These are phyloP conservation scores for Naematelia encephala DNA, from an alignment of 768 basidiomycete genomes.

Conservation along the genomic window DNA sequence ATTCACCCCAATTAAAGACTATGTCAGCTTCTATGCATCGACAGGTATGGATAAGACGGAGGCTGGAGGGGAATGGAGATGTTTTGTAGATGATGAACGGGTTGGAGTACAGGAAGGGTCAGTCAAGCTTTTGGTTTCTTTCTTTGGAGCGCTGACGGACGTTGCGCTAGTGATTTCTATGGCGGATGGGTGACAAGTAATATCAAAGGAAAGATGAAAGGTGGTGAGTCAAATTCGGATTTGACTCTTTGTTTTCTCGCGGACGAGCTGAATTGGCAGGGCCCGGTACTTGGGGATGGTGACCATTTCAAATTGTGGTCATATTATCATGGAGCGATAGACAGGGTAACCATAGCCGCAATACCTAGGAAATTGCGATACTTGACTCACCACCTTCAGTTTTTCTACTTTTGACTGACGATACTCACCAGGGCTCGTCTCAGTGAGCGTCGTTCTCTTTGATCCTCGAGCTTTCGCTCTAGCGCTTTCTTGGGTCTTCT, in stretches of 20 bases:
- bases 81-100: slow-evolving; percentile 45
- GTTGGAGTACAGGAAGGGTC: slow-evolving; percentile 46
- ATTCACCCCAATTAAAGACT: slow-evolving; percentile 40
- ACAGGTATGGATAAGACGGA: slow-evolving; percentile 5
- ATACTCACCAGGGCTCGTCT: too few relatives aligned
- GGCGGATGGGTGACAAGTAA: slow-evolving; percentile 48
- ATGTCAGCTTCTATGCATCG: slow-evolving; percentile 48
- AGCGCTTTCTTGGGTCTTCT: too few relatives aligned
- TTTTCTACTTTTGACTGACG: too few relatives aligned
- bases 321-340: too few relatives aligned
- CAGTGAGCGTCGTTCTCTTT: too few relatives aligned
- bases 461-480: too few relatives aligned
- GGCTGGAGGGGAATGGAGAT: slow-evolving; percentile 33
- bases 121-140: too few relatives aligned
- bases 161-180: slow-evolving; percentile 39
- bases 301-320: too few relatives aligned
- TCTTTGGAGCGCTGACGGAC: background rate
- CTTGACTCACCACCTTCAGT: too few relatives aligned
- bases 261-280: slow-evolving; percentile 21
- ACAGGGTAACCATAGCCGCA: too few relatives aligned
- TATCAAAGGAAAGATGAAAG: slow-evolving; percentile 47
- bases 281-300: slow-evolving; percentile 47
- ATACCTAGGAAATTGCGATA: too few relatives aligned
- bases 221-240: slow-evolving; percentile 30
- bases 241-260: background rate